Percentiles rank a stretch among this genome's conserved stretches.
Conservation (phyloP, 371 early-diverging fungal species). For the Spraguea lophii region DNA sequence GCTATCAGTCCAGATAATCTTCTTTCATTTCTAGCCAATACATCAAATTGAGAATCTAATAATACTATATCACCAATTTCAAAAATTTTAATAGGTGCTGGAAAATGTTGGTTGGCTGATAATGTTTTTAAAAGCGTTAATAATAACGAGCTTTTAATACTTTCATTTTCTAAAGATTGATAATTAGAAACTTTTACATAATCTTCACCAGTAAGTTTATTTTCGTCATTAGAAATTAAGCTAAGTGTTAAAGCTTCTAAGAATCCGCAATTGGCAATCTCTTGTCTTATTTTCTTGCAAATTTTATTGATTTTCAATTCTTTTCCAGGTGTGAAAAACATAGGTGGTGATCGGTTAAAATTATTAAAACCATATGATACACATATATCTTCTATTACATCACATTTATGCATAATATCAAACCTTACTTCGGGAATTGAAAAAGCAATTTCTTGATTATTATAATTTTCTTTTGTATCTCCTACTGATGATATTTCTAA, state of each 20-base stretch:
- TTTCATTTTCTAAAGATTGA: slow-evolving; percentile 70
- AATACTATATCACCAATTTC: slow-evolving; percentile 84
- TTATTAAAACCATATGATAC: slow-evolving; percentile 94
- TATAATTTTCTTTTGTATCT: no score
- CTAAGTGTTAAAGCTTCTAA: slow-evolving; percentile 81
- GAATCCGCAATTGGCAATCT: slow-evolving; percentile 72
- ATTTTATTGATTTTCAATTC: slow-evolving; percentile 78
- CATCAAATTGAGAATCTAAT: slow-evolving; percentile 47
- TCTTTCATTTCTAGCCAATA: slow-evolving; percentile 62
- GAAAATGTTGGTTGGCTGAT: slow-evolving; percentile 62
- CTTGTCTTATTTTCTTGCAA: slow-evolving; percentile 62
- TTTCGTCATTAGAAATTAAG: slow-evolving; percentile 50
- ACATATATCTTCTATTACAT: slow-evolving; percentile 96
- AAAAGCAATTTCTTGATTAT: no score
- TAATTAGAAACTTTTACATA: slow-evolving; percentile 60
- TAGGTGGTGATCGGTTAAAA: slow-evolving; percentile 58
- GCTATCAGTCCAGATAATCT: slow-evolving; percentile 66
- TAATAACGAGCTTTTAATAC: slow-evolving; percentile 70
- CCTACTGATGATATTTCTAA: neutral
- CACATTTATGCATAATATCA: slow-evolving; percentile 86
- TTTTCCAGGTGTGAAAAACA: slow-evolving; percentile 60
- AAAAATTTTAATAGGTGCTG: slow-evolving; percentile 79
- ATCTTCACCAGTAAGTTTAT: slow-evolving; percentile 16
- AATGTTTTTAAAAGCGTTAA: slow-evolving; percentile 87
- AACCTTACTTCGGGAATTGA: slow-evolving; percentile 67